These are phyloP conservation scores for Boletellus dicymbophilus DNA, from an alignment of 1,284 basidiomycete species.

Conservation along the genomic window DNA sequence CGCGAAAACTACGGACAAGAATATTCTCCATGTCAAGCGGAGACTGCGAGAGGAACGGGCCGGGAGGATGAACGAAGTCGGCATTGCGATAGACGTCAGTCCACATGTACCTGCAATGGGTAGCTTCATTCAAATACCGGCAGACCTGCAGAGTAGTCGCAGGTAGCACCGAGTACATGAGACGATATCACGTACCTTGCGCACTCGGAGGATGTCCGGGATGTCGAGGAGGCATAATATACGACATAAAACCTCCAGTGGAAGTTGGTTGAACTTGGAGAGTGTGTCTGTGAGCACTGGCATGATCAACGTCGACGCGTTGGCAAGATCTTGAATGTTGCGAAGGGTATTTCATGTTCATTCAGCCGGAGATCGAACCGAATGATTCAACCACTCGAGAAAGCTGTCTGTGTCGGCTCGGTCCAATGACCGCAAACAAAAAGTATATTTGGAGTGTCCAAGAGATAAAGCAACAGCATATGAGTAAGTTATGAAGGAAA, in stretches of 20 bases:
- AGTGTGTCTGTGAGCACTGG: no score
- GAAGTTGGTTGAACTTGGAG: slow-evolving; percentile 13
- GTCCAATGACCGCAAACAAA: no score
- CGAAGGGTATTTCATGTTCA: no score
- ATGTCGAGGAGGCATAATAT: slow-evolving; percentile 16
- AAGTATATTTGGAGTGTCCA: no score
- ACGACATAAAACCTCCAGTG: slow-evolving; percentile 10
- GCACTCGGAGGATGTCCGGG: slow-evolving; percentile 16
- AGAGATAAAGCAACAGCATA: no score
- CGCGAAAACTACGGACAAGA: slow-evolving; percentile 11
- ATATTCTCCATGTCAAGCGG: slow-evolving; percentile 11
- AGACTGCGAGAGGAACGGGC: slow-evolving; percentile 19
- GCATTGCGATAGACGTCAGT: slow-evolving; percentile 12
- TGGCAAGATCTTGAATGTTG: no score
- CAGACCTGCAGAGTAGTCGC: slow-evolving; percentile 13
- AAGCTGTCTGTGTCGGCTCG: no score
- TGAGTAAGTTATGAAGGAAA: no score
- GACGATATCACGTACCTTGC: slow-evolving; percentile 13
- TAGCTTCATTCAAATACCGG: slow-evolving; percentile 9
- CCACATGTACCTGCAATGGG: slow-evolving; percentile 14
- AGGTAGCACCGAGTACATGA: background rate
- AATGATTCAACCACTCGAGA: no score
- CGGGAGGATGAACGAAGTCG: slow-evolving; percentile 19
- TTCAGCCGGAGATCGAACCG: no score
- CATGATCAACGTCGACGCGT: no score